Conservation (phyloP, 768 basidiomycete genomes). For the Tulasnella calospora region DNA sequence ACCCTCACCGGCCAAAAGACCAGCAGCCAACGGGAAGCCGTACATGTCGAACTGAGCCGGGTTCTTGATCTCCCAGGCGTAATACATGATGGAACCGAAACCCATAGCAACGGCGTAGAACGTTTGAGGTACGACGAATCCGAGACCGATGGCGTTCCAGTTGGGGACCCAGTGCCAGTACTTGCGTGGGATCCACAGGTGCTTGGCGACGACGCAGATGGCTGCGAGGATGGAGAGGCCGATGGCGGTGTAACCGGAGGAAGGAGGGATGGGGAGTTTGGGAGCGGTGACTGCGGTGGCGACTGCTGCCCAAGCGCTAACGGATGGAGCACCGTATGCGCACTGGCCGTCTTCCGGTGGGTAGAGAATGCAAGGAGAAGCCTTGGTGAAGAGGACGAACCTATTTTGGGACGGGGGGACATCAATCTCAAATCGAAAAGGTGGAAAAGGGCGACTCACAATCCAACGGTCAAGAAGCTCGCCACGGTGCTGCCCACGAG, state of each 20-base stretch:
- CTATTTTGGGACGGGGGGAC: not conserved
- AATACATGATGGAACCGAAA: slow-evolving; percentile 46
- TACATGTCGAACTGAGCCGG: slow-evolving; percentile 51
- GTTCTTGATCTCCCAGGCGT: slow-evolving; percentile 46
- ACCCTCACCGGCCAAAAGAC: slow-evolving; percentile 56
- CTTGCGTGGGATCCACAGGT: slow-evolving; percentile 47
- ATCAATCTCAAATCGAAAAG: slow-evolving; percentile 35
- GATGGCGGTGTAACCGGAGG: slow-evolving; percentile 57
- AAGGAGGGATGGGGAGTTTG: slow-evolving; percentile 42
- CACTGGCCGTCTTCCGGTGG: slow-evolving; percentile 39
- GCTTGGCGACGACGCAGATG: slow-evolving; percentile 45
- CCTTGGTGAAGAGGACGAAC: slow-evolving; percentile 59
- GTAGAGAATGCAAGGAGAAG: slow-evolving; percentile 53
- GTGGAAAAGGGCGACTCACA: slow-evolving; percentile 43
- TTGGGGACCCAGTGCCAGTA: slow-evolving; percentile 49
- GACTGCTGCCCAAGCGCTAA: slow-evolving; percentile 55
- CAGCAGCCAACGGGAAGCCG: slow-evolving; percentile 53
- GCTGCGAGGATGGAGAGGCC: slow-evolving; percentile 47
- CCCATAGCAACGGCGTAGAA: slow-evolving; percentile 52
- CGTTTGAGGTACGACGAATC: slow-evolving; percentile 50
- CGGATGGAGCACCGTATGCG: slow-evolving; percentile 54
- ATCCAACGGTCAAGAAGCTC: slow-evolving; percentile 53
- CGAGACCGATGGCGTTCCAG: slow-evolving; percentile 43
- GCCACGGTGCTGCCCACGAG: slow-evolving; percentile 55
- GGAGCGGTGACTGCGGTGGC: slow-evolving; percentile 49